Conservation (phyloP, 2,329 filamentous ascomycete genomes). For the Dactylella cylindrospora region DNA sequence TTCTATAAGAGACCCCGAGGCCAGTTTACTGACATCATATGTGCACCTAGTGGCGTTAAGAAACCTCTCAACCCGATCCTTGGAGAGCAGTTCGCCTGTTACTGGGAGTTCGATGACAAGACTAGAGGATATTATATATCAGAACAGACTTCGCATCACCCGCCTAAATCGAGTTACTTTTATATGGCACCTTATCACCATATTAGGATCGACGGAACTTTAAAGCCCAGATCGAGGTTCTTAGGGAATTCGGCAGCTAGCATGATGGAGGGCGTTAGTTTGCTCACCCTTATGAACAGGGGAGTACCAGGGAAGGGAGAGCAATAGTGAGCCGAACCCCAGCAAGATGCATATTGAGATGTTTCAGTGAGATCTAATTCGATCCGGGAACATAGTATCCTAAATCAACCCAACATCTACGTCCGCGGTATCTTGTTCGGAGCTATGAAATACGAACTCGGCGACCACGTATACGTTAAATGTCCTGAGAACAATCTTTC, state of each 20-base stretch:
- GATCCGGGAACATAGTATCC: conserved; percentile 55
- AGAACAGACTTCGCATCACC: conserved; percentile 97
- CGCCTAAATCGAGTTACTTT: conserved; percentile 98
- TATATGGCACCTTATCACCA: conserved; percentile 94
- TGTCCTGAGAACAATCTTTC: conserved; percentile 84
- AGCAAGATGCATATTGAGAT: background rate
- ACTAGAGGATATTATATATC: conserved; percentile 93
- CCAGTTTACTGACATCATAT: background rate
- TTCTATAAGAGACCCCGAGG: background rate
- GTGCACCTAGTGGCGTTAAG: conserved; percentile 75
- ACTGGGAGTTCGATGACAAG: conserved; percentile 85
- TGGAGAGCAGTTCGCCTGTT: conserved; percentile 90
- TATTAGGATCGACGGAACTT: conserved; percentile 90
- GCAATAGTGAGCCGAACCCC: conserved; percentile 70
- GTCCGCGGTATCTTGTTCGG: conserved; percentile 94
- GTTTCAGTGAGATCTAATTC: background rate
- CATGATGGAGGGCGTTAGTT: conserved; percentile 95
- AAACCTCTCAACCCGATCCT: conserved; percentile 96
- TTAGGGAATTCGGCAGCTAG: conserved; percentile 95
- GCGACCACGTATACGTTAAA: conserved; percentile 88
- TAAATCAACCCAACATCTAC: conserved; percentile 99
- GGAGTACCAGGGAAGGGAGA: conserved; percentile 70
- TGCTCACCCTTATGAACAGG: conserved; percentile 77
- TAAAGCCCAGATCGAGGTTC: conserved; percentile 94
- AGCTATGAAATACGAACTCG: conserved; percentile 99